Conservation (phyloP, 2,329 filamentous ascomycete genomes). For the Penicillium sclerotiorum region DNA sequence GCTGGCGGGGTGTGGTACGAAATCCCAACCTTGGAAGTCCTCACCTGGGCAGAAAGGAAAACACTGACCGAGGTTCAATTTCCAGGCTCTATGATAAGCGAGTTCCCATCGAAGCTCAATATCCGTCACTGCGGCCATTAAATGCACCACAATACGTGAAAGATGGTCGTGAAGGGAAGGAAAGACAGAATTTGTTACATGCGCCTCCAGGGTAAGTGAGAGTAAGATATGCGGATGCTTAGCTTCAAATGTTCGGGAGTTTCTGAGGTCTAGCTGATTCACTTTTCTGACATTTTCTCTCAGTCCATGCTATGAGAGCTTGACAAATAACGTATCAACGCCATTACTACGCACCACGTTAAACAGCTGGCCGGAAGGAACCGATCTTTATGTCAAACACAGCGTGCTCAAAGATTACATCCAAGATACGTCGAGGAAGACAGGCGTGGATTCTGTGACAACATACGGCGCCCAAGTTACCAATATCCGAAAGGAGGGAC, state of each 20-base stretch:
- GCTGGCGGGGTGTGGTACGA: slow-evolving; percentile 61
- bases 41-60: not conserved
- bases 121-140: slow-evolving; percentile 45
- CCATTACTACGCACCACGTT: slow-evolving; percentile 53
- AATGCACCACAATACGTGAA: slow-evolving; percentile 31
- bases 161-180: slow-evolving; percentile 19
- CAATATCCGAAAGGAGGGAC: slow-evolving; percentile 49
- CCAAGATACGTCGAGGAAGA: slow-evolving; percentile 56
- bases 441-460: slow-evolving; percentile 55
- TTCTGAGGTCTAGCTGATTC: slow-evolving; percentile 4
- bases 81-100: slow-evolving; percentile 55
- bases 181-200: slow-evolving; percentile 24
- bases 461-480: slow-evolving; percentile 64
- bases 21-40: not conserved
- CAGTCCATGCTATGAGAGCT: slow-evolving; percentile 56
- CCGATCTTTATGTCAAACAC: slow-evolving; percentile 62
- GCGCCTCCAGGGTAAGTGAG: slow-evolving; percentile 55
- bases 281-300: not conserved
- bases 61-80: not conserved
- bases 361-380: slow-evolving; percentile 61
- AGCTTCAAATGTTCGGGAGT: not conserved
- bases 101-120: slow-evolving; percentile 51
- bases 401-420: slow-evolving; percentile 62
- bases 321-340: slow-evolving; percentile 59
- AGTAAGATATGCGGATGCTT: too few relatives aligned